These are phyloP conservation scores for Gelatoporia subvermispora DNA, from an alignment of 768 basidiomycete species.

Conservation along the genomic window DNA sequence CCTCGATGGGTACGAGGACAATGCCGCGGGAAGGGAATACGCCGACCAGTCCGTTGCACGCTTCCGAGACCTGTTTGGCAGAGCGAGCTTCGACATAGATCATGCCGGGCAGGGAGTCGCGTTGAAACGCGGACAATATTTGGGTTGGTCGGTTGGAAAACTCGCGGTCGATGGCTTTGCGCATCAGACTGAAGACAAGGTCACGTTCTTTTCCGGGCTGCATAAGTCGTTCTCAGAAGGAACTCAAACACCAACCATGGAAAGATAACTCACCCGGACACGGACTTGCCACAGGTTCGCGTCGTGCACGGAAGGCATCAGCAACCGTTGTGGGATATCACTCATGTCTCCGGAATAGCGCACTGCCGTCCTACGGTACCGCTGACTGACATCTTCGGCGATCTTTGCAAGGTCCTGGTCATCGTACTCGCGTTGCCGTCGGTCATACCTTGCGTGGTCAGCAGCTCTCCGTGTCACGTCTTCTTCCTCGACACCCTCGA, in stretches of 20 bases:
- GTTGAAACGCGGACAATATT: slow-evolving; percentile 93
- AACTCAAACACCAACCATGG: not conserved
- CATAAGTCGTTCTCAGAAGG: slow-evolving; percentile 2
- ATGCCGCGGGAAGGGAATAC: slow-evolving; percentile 83
- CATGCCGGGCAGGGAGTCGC: slow-evolving; percentile 92
- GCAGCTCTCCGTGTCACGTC: slow-evolving; percentile 41
- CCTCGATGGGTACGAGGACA: slow-evolving; percentile 87
- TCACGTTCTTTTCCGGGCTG: slow-evolving; percentile 91
- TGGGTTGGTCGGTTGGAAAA: slow-evolving; percentile 70
- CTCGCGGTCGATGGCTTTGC: slow-evolving; percentile 85
- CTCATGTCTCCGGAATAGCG: slow-evolving; percentile 91
- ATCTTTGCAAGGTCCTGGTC: slow-evolving; percentile 81
- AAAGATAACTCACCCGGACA: slow-evolving; percentile 64
- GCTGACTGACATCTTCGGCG: slow-evolving; percentile 73
- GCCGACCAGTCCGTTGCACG: slow-evolving; percentile 87
- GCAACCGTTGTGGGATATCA: slow-evolving; percentile 83
- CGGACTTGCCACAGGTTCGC: slow-evolving; percentile 94
- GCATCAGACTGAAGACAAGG: slow-evolving; percentile 90
- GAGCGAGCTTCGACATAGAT: slow-evolving; percentile 94
- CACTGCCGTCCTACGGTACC: slow-evolving; percentile 66
- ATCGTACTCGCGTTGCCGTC: slow-evolving; percentile 67
- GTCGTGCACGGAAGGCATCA: slow-evolving; percentile 97
- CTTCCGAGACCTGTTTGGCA: slow-evolving; percentile 78
- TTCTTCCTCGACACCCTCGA: slow-evolving; percentile 68
- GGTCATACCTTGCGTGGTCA: slow-evolving; percentile 66